Evolutionary conservation across 257 asterid genomes (phyloP).

Genomic region (Fraxinus anomala): DNA sequence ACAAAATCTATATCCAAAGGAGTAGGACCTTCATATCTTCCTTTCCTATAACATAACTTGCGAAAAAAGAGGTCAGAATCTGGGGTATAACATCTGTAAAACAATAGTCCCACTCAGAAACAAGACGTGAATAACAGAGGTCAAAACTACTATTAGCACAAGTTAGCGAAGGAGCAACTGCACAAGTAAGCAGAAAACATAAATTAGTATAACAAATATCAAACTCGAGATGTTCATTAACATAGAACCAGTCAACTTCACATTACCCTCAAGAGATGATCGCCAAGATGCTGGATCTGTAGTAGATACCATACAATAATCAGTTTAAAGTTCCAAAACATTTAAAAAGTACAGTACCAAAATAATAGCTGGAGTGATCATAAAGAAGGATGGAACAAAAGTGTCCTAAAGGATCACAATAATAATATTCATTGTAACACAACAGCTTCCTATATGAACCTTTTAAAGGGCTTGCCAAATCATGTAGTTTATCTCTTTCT

Average conservation of each 20-base stretch:
- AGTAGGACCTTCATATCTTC: background rate
- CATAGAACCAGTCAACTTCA: constrained; percentile 29
- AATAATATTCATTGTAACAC: constrained; percentile 27
- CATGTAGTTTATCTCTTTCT: constrained; percentile 78
- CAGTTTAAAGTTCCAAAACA: constrained; percentile 31
- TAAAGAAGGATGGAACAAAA: constrained; percentile 17
- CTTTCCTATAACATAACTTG: background rate
- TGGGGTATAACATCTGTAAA: constrained; percentile 12
- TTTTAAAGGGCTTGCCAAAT: constrained; percentile 26
- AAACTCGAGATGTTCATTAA: constrained; percentile 22
- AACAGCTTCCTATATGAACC: constrained; percentile 39
- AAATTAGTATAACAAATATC: constrained; percentile 33
- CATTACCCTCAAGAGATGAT: constrained; percentile 32
- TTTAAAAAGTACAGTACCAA: constrained; percentile 35
- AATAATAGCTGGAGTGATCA: constrained; percentile 32
- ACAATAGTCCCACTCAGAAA: constrained; percentile 24
- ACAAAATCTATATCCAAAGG: background rate
- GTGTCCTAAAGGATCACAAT: constrained; percentile 24
- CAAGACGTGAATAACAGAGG: constrained; percentile 22
- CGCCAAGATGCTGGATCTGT: constrained; percentile 38
- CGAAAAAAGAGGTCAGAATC: constrained; percentile 7
- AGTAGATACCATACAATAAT: constrained; percentile 36
- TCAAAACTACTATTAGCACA: constrained; percentile 32
- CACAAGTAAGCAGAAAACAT: constrained; percentile 30
- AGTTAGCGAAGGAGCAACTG: constrained; percentile 36